Percentiles rank a stretch among this genome's conserved stretches.
Evolutionary conservation across 139 green algal genomes (phyloP).

Genomic region (Chlorella sp.): DNA sequence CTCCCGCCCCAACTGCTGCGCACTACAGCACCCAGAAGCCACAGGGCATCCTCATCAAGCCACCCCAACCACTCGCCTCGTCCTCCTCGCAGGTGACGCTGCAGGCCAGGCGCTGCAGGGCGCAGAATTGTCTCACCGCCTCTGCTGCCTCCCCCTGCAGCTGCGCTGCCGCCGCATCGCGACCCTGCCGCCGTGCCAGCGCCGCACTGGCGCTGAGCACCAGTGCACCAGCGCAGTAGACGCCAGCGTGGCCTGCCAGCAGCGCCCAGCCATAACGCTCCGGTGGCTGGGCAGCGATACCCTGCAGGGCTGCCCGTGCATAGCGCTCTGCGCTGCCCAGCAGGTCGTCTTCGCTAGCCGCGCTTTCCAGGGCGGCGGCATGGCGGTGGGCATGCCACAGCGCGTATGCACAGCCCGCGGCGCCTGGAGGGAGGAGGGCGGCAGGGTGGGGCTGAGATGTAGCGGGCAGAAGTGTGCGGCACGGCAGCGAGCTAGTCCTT

Average conservation of each 20-base stretch:
- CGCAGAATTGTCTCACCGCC: not conserved
- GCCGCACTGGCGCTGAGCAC: not conserved
- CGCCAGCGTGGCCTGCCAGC: constrained; percentile 32
- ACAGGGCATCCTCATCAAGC: too few relatives aligned
- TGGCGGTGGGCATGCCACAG: constrained; percentile 9
- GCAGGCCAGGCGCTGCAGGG: constrained; percentile 5
- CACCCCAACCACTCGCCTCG: not conserved
- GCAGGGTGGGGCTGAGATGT: too few relatives aligned
- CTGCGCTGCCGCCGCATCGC: not conserved
- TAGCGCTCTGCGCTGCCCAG: not conserved
- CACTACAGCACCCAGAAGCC: too few relatives aligned
- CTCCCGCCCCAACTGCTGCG: too few relatives aligned
- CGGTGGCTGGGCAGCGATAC: not conserved
- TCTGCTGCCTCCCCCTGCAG: not conserved
- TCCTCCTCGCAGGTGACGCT: constrained; percentile 13
- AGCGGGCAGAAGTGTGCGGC: too few relatives aligned
- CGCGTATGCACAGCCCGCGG: constrained; percentile 15
- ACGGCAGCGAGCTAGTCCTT: too few relatives aligned
- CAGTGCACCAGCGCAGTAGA: constrained; percentile 18
- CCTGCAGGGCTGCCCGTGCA: not conserved
- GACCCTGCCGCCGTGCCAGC: too few relatives aligned
- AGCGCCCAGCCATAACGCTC: constrained; percentile 2
- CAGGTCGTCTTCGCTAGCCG: not conserved
- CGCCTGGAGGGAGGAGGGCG: not conserved
- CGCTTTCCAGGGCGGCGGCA: not conserved